A percentile compares a stretch with the other conserved stretches of the same genome.
phyloP scores from a whole-genome alignment of 768 basidiomycete genomes.

The Steccherinum ochraceum region DNA sequence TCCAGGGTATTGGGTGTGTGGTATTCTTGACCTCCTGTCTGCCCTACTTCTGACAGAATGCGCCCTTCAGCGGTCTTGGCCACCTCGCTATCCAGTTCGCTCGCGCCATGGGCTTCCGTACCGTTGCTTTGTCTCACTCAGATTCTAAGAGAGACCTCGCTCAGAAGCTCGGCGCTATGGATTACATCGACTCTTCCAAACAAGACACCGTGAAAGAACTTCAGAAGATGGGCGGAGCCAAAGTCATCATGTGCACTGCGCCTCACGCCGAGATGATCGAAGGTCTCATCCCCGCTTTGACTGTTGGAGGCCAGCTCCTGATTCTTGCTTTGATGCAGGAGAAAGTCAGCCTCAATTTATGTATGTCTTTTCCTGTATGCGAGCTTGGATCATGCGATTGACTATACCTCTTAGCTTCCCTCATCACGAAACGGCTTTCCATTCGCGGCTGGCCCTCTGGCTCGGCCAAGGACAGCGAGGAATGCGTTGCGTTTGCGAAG shows the following conservation, averaged over 20 bases:
- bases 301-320: conserved; percentile 15
- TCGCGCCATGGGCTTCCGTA: conserved; percentile 29
- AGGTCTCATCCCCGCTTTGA: conserved; percentile 16
- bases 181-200: conserved; percentile 28
- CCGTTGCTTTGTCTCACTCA: conserved; percentile 28
- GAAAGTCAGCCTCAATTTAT: conserved; percentile 11
- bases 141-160: conserved; percentile 27
- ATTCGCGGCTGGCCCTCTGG: conserved; percentile 20
- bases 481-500: conserved; percentile 12
- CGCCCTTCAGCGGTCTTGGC: conserved; percentile 19
- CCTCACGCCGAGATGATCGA: conserved; percentile 15
- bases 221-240: conserved; percentile 32
- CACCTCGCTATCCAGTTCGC: conserved; percentile 31
- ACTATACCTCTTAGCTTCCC: conserved; percentile 4
- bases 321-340: conserved; percentile 14
- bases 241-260: conserved; percentile 30
- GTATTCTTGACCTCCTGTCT: not conserved
- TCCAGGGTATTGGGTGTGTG: conserved; percentile 30
- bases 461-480: conserved; percentile 16
- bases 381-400: conserved; percentile 3
- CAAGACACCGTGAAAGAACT: conserved; percentile 24
- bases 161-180: conserved; percentile 29
- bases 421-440: conserved; percentile 16
- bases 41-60: too few relatives aligned
- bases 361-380: conserved; percentile 6